phyloP scores from a whole-genome alignment of 305 asterid genomes.

The Nicotiana rustica region DNA sequence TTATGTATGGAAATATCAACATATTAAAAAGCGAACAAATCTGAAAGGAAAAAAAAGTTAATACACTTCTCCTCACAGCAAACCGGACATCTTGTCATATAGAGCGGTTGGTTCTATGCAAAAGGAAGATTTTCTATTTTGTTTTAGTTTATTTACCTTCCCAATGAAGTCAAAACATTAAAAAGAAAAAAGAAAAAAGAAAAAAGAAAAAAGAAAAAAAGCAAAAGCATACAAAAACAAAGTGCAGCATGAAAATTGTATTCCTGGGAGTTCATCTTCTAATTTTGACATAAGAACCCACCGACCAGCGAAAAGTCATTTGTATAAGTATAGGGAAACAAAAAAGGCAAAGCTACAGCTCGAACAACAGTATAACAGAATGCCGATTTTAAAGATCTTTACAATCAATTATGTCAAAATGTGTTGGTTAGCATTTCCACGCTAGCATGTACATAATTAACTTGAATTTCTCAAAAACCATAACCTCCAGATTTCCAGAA shows the following conservation, averaged over 20 bases:
- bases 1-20: conserved; percentile 2
- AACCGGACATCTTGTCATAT: background rate
- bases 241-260: background rate
- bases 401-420: conserved; percentile 24
- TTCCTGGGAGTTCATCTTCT: conserved; percentile 15
- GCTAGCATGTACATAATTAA: background rate
- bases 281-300: conserved; percentile 14
- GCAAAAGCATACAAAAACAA: background rate
- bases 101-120: background rate
- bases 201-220: background rate
- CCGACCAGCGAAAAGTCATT: background rate
- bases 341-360: background rate
- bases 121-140: conserved; percentile 1
- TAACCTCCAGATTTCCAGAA: background rate
- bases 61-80: background rate
- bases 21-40: background rate
- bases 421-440: conserved; percentile 1
- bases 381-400: background rate
- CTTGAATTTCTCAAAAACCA: background rate
- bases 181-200: background rate
- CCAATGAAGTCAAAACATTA: background rate
- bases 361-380: background rate
- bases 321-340: background rate
- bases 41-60: background rate
- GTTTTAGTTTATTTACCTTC: background rate